Evolutionary conservation across 1,284 basidiomycete species (phyloP).

Genomic region (Pseudozyma pruni): DNA sequence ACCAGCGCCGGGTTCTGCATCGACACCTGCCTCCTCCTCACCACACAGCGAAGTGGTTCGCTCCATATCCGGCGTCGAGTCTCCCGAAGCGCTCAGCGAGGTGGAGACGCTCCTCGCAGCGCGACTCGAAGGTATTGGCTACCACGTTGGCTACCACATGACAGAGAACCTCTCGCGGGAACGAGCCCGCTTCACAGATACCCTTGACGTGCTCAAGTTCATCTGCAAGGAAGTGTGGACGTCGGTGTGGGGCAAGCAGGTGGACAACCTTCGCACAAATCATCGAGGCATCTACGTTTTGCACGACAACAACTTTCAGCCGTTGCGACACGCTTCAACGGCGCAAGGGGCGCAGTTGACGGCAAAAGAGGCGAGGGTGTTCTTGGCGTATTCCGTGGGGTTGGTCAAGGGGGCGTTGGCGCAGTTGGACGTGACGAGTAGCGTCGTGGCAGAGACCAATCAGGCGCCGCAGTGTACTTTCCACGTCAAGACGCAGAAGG

Average conservation of each 20-base stretch:
- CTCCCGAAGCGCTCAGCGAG: constrained; percentile 55
- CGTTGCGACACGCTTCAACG: constrained; percentile 80
- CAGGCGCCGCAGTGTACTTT: constrained; percentile 53
- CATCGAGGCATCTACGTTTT: constrained; percentile 92
- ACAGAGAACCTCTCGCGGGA: constrained; percentile 83
- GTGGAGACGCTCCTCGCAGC: constrained; percentile 78
- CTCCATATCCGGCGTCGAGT: constrained; percentile 49
- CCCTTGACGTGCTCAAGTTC: constrained; percentile 91
- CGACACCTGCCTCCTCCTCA: background rate
- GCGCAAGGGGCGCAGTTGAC: constrained; percentile 80
- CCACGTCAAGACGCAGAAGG: constrained; percentile 55
- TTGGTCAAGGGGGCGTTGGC: constrained; percentile 55
- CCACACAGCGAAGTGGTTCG: constrained; percentile 21
- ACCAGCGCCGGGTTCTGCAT: background rate
- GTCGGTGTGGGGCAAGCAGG: constrained; percentile 88
- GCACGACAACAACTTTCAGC: constrained; percentile 89
- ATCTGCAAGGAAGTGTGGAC: constrained; percentile 95
- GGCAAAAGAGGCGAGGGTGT: constrained; percentile 65
- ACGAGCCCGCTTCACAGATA: constrained; percentile 79
- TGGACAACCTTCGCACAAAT: constrained; percentile 93
- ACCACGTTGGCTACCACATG: constrained; percentile 86
- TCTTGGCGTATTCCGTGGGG: constrained; percentile 53
- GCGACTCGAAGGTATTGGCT: constrained; percentile 82
- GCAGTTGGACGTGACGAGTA: constrained; percentile 52
- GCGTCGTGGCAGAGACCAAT: constrained; percentile 55